Base-by-base conservation (phyloP, 192 early-diverging fungal genomes). In the Linnemannia exigua region DNA sequence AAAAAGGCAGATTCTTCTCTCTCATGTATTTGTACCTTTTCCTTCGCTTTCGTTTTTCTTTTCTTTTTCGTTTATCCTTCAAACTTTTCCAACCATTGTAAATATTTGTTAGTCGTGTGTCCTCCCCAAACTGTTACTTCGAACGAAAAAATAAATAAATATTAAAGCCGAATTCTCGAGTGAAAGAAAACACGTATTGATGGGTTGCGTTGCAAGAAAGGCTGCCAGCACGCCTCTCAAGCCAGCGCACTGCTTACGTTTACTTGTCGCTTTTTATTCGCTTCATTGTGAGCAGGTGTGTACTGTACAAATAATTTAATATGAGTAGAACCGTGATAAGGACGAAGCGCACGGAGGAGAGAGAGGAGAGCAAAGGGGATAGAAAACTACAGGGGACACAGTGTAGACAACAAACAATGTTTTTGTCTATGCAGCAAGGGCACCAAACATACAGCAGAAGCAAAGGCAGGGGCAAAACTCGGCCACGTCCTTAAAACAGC, bases 401-500 rank as follows among this genome's bases (percentile, higher is more conserved):
- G 19, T 47, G 6, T 2, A 48, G 8, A 19, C 12, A 70, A 14
- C 14, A 46, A 54, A 66, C 37, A 68, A 67, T 15, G 44, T 16
- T 12, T 3, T 38, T 72, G n/a, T 15, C 67, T 74, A 70, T 2
- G 35, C 33, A 4, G 78, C 84, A 19, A 74, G 63, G 19, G 74
- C 84, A 6, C 84, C 84, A 69, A 86, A 73, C 61, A 80, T n/a
- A 28, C 78, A 86, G 66, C 84, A 86, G 38, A 86, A 86, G 70
- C 84, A 86, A 5, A 72, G 16, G 36, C 84, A 80, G 12, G 84
- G 84, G 54, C 84, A 86, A 33, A 86, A 80, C 71, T 86, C 84
- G 61, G 67, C 79, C 19, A 76, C 15, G 0, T 75, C 74, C 37
- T 79, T 86, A 58, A 72, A 80, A 46, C 84, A 86, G 3, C 67